Evolutionary conservation across 768 basidiomycete species (phyloP).

Genomic region (Chiua virens): DNA sequence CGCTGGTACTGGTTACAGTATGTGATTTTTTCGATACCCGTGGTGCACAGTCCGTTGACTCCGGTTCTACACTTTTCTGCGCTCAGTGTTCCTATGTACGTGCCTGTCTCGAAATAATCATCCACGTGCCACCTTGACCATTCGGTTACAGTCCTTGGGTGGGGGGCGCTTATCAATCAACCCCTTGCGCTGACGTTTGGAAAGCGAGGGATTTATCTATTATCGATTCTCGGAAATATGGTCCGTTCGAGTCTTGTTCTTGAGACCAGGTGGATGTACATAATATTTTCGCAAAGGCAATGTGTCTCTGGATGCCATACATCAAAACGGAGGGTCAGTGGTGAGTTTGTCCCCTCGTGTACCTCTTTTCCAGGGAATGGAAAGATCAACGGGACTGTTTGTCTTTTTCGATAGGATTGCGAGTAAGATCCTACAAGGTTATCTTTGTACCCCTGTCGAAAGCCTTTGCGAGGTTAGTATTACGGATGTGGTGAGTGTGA

Average conservation of each 20-base stretch:
- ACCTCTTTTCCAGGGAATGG: not conserved
- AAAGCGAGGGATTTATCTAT: conserved; percentile 18
- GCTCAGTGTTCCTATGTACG: conserved; percentile 17
- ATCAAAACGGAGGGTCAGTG: conserved; percentile 19
- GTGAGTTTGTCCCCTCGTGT: not conserved
- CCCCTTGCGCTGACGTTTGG: conserved; percentile 20
- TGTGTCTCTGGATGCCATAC: conserved; percentile 19
- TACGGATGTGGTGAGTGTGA: conserved; percentile 11
- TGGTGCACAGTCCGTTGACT: no score
- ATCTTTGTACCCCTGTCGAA: conserved; percentile 22
- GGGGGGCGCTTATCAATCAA: conserved; percentile 20
- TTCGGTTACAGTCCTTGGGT: conserved; percentile 11
- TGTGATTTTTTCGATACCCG: not conserved
- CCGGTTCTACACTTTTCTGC: not conserved
- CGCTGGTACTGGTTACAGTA: conserved; percentile 21
- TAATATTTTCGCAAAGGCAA: conserved; percentile 7
- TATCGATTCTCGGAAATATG: conserved; percentile 17
- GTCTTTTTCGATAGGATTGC: conserved; percentile 12
- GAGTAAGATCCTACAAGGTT: conserved; percentile 20
- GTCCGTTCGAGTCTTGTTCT: not conserved
- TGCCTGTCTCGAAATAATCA: not conserved
- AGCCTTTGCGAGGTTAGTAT: conserved; percentile 22
- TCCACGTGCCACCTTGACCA: not conserved
- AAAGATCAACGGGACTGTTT: not conserved
- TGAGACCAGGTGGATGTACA: not conserved